A percentile compares a stretch with the other conserved stretches of the same genome.
These are phyloP conservation scores for Amauroascus niger DNA, from an alignment of 2,329 filamentous ascomycete genomes.

Conservation along the genomic window DNA sequence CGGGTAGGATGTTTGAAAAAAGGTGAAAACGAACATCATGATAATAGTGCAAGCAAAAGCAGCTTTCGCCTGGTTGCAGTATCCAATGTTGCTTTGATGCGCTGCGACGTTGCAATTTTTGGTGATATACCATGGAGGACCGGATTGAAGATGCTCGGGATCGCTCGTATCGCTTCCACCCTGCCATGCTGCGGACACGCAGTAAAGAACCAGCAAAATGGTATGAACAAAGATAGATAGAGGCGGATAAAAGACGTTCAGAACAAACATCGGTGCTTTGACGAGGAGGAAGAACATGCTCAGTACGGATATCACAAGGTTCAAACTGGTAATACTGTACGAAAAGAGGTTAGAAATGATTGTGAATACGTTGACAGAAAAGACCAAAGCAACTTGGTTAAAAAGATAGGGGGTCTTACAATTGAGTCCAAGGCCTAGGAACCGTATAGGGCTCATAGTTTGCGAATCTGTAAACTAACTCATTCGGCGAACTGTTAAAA, in stretches of 20 bases:
- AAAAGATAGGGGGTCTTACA: constrained; percentile 36
- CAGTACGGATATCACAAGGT: constrained; percentile 52
- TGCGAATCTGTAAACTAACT: constrained; percentile 48
- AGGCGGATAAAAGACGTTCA: constrained; percentile 49
- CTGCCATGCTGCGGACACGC: constrained; percentile 48
- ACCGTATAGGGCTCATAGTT: constrained; percentile 48
- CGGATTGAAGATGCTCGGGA: constrained; percentile 43
- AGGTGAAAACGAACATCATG: constrained; percentile 42
- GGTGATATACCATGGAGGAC: constrained; percentile 55
- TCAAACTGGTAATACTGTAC: constrained; percentile 50
- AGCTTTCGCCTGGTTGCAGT: constrained; percentile 52
- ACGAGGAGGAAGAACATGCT: constrained; percentile 52
- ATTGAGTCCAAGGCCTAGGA: constrained; percentile 51
- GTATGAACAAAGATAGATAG: constrained; percentile 46
- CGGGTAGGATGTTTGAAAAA: not conserved
- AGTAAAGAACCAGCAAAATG: constrained; percentile 44
- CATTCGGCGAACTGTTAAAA: constrained; percentile 52
- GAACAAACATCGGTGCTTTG: constrained; percentile 48
- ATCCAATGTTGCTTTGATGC: constrained; percentile 39
- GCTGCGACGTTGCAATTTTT: constrained; percentile 49
- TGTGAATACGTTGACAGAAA: constrained; percentile 2
- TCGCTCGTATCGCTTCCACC: constrained; percentile 51
- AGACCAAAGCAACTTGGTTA: constrained; percentile 3
- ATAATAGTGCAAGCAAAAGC: constrained; percentile 48
- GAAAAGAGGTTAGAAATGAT: not conserved